Base-by-base conservation (phyloP, 148 eudicot species). In the Rhododendron griersonianum region DNA sequence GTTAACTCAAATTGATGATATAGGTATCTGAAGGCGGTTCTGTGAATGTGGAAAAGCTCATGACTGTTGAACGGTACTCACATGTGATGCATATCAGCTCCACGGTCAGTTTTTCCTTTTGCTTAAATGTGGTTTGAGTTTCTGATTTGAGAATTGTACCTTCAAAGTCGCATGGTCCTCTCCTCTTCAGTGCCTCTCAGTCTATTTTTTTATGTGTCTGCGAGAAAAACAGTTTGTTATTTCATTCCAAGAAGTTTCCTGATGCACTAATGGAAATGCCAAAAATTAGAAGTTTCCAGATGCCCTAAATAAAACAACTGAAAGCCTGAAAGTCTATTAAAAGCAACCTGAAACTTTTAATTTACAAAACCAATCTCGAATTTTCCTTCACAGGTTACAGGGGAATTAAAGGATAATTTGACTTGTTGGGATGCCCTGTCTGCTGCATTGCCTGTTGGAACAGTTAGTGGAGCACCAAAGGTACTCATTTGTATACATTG, bases 21-120 rank as follows among this genome's bases (percentile, higher is more conserved):
- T 89, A 96, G 99, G 94, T 97, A 53, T 92, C 98, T n/a, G 93
- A 97, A 93, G 73, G 90, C 80, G 99, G 99, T 74, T 93, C 98
- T 19, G 98, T 95, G 83, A 89, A 93, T 15, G 98, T 95, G 51
- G 96, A 97, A 86, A 95, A 91, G 91, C 94, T 92, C 30, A 96
- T 96, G 99, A 92, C 93, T 74, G 87, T 96, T 86, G 98, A 95
- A 89, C 90, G 93, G 44, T 97, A 93, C 86, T 95, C 98, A 65
- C 99, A 97, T 81, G 99, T 97, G 90, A 97, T 97, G 99, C 99
- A 97, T 83, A 94, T 95, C 75, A 96, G 99, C 91, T 96, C 99
- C 84, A 96, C 99, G 41, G 99, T 96, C 85, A 95, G 95, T 89
- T 55, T 74, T 74, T 19, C 35, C 80, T 86, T 75, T 61, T 47